A percentile compares a stretch with the other conserved stretches of the same genome.
phyloP scores from a whole-genome alignment of 2,329 filamentous ascomycete genomes.

The Penicillium crustosum region DNA sequence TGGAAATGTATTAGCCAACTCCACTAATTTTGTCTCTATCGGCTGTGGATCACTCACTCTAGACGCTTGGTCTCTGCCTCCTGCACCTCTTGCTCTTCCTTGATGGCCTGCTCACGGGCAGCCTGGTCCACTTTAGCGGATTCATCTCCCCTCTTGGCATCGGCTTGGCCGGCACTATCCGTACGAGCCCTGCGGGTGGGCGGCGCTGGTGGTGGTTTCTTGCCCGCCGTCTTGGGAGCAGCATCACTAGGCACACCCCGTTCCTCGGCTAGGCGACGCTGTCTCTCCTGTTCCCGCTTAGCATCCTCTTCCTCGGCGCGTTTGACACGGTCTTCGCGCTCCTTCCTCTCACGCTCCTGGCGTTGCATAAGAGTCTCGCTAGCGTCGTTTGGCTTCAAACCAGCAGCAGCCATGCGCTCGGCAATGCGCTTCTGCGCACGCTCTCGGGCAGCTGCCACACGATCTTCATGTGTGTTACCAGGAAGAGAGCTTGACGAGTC shows the following conservation, averaged over 20 bases:
- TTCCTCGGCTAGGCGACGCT: conserved; percentile 78
- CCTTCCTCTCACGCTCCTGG: conserved; percentile 81
- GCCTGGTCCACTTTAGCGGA: conserved; percentile 65
- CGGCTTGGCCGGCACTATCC: conserved; percentile 56
- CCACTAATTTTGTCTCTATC: background rate
- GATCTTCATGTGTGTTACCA: conserved; percentile 88
- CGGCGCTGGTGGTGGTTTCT: conserved; percentile 68
- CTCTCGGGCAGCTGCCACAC: conserved; percentile 93
- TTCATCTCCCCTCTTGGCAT: conserved; percentile 59
- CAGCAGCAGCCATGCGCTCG: conserved; percentile 87
- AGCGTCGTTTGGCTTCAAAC: conserved; percentile 77
- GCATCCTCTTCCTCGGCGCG: conserved; percentile 94
- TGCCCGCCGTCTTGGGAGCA: conserved; percentile 55
- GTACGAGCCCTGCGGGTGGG: conserved; percentile 69
- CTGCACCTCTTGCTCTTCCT: conserved; percentile 72
- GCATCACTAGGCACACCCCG: conserved; percentile 61
- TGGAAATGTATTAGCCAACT: conserved; percentile 41
- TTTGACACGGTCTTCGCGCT: conserved; percentile 80
- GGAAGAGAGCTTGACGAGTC: conserved; percentile 70
- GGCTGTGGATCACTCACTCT: conserved; percentile 65
- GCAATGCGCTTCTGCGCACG: conserved; percentile 97
- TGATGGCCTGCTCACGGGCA: conserved; percentile 51
- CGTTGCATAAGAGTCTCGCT: conserved; percentile 81
- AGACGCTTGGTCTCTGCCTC: conserved; percentile 70
- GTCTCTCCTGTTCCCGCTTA: conserved; percentile 81